Evolutionary conservation across 176 grass and related monocot species (phyloP).

Genomic region (Aegilops sharonensis): DNA sequence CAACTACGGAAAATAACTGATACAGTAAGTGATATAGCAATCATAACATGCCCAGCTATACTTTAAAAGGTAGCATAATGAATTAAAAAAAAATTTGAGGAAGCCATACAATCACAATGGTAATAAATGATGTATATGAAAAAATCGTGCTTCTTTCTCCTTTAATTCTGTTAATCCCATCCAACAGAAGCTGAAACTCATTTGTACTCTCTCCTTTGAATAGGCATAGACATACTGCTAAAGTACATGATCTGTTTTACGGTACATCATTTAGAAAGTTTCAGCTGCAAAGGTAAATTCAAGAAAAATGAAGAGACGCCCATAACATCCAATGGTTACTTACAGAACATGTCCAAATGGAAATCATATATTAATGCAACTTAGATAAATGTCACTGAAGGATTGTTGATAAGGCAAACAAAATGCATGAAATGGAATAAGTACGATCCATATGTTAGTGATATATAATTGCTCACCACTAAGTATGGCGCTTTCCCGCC

Average conservation of each 20-base stretch:
- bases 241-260: neutral
- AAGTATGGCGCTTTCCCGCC: slow-evolving; percentile 35
- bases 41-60: neutral
- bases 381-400: neutral
- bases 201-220: neutral
- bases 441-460: neutral
- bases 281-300: neutral
- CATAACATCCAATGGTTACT: neutral
- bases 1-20: neutral
- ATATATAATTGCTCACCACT: slow-evolving; percentile 27
- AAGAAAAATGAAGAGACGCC: slow-evolving; percentile 7
- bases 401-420: neutral
- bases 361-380: neutral
- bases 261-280: neutral
- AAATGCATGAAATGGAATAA: slow-evolving; percentile 7
- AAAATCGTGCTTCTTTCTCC: neutral
- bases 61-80: neutral
- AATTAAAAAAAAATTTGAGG: neutral
- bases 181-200: neutral
- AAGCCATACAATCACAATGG: neutral
- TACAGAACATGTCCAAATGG: neutral
- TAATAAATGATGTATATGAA: neutral
- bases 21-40: neutral
- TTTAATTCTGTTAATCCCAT: neutral
- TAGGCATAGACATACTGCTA: neutral